Base-by-base conservation (phyloP, 805 yeast genomes). In the Saturnispora mendoncae region DNA sequence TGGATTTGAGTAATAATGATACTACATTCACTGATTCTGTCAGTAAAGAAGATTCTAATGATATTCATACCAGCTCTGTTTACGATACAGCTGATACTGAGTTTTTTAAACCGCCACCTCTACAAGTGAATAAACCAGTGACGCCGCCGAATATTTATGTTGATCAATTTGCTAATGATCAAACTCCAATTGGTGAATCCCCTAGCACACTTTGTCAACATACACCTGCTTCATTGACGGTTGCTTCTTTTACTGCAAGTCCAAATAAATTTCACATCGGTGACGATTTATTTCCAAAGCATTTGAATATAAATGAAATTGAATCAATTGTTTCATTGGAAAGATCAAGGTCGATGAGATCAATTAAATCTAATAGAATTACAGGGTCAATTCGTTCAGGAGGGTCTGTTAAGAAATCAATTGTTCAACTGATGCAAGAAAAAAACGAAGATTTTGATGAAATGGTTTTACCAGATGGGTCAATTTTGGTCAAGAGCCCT, bases 321-420 rank as follows among this genome's bases (percentile, higher is more conserved):
- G 84, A 80, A 48, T 78, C 84, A 35, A 84, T 84, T 43, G 80
- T 80, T 2, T 71, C 81, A 6, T 54, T 84, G 33, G 94, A 84
- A 56, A 68, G 88, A 45, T 73, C 82, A 6, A 54, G 76, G 38
- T 72, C 78, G 4, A 65, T 72, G 64, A 69, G 73, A 53, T 78
- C 86, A 0, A 56, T 69, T n/a, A 63, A 52, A 41, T 52, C 57
- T 7, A 15, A 27, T 4, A 39, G 45, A 25, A 12, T 20, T 4
- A n/a, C 36, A 6, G 20, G 21, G 12, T 17, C 52, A 37, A 4
- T 51, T 51, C 23, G 33, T 6, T 35, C 41, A 9, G 34, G n/a
- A 14, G 14, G 12, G 4, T 31, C 36, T n/a, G 39, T 47, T 14
- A 48, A 47, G 23, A 46, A 47, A 23, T 58, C 66, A 2, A 53